A percentile compares a stretch with the other conserved stretches of the same genome.
phyloP scores from a whole-genome alignment of 129 eudicot species.

The Sambucus nigra region DNA sequence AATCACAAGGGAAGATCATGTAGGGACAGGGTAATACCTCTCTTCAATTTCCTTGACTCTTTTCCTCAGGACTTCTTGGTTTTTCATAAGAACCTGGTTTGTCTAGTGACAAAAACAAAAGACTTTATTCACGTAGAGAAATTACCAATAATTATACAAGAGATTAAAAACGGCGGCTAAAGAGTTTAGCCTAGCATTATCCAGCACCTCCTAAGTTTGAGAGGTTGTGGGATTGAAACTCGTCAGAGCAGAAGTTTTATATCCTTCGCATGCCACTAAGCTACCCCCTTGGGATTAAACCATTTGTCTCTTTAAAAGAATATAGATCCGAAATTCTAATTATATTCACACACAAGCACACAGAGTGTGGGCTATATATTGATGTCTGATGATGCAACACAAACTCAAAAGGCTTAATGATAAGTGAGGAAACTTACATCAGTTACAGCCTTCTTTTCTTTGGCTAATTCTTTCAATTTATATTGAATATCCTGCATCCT shows the following conservation, averaged over 20 bases:
- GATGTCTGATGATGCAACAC: constrained; percentile 1
- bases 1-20: too few relatives aligned
- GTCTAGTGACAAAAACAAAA: constrained; percentile 33
- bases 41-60: constrained; percentile 59
- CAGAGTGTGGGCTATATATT: neutral
- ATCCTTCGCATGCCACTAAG: too few relatives aligned
- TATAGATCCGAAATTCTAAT: neutral
- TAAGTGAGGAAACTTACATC: constrained; percentile 28
- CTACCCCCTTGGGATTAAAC: too few relatives aligned
- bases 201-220: too few relatives aligned
- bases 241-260: too few relatives aligned
- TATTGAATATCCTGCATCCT: constrained; percentile 40
- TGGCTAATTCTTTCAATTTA: constrained; percentile 37
- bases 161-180: constrained; percentile 7
- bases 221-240: too few relatives aligned
- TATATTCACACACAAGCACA: neutral
- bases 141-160: neutral
- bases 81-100: constrained; percentile 56
- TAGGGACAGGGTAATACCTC: constrained; percentile 36
- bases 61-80: constrained; percentile 52
- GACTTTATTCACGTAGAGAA: neutral
- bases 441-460: constrained; percentile 46
- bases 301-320: too few relatives aligned
- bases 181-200: too few relatives aligned
- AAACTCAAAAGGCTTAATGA: neutral